Evolutionary conservation across 257 asterid species (phyloP).

Genomic region (Parsonsia alboflavescens): DNA sequence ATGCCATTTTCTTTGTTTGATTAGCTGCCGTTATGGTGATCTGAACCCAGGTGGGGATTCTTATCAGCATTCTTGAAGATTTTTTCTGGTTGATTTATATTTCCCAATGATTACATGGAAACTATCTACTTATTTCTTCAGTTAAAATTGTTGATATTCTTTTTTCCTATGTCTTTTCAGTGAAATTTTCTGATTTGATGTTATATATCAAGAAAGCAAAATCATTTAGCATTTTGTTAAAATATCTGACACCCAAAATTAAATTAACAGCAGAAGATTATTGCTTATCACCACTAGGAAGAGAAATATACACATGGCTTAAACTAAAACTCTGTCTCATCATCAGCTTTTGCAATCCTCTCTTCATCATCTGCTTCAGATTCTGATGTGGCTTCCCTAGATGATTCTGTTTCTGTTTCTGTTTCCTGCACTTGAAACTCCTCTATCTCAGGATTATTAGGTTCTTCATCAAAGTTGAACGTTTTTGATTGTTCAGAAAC

Average conservation of each 20-base stretch:
- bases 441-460: slow-evolving; percentile 18
- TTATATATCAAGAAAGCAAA: neutral
- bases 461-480: slow-evolving; percentile 16
- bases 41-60: neutral
- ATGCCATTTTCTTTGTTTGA: neutral
- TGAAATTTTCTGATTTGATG: neutral
- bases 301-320: slow-evolving; percentile 4
- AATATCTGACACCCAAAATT: neutral
- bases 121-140: neutral
- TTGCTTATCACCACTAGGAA: slow-evolving; percentile 1
- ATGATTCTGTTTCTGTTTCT: slow-evolving; percentile 18
- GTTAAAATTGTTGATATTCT: too few species aligned
- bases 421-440: slow-evolving; percentile 25
- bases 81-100: neutral
- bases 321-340: slow-evolving; percentile 33
- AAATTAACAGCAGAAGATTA: neutral
- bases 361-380: slow-evolving; percentile 21
- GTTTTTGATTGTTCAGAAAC: slow-evolving; percentile 21
- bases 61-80: neutral
- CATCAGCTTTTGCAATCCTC: slow-evolving; percentile 11
- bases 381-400: slow-evolving; percentile 8
- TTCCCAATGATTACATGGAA: neutral
- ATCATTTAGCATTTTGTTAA: neutral
- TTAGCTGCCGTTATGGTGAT: neutral
- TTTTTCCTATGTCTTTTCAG: neutral